Percentiles rank a stretch among this genome's conserved stretches.
Evolutionary conservation across 139 green algal genomes (phyloP).

Genomic region (Chlorella sp.): DNA sequence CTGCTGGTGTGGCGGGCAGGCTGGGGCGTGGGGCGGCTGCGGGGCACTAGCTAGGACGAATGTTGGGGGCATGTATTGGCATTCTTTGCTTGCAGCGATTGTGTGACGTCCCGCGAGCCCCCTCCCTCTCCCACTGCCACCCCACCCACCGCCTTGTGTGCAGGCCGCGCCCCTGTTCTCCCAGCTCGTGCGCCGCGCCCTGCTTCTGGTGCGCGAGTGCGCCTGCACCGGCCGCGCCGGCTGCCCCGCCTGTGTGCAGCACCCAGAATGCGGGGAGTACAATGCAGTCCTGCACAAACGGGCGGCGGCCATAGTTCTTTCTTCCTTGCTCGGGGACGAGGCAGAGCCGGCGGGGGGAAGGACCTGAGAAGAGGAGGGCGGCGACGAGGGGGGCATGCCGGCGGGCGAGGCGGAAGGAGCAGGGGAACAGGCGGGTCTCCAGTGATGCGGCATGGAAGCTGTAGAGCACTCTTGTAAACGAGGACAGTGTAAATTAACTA

Average conservation of each 20-base stretch:
- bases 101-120: background rate
- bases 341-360: background rate
- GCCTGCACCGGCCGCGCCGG: slow-evolving; percentile 68
- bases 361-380: background rate
- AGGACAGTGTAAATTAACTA: no score
- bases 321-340: slow-evolving; percentile 42
- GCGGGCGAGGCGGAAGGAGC: background rate
- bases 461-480: no score
- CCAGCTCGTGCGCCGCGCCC: slow-evolving; percentile 71
- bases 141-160: background rate
- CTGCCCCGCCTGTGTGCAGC: slow-evolving; percentile 92
- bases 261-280: slow-evolving; percentile 86
- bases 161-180: slow-evolving; percentile 75
- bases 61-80: background rate
- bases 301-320: slow-evolving; percentile 44
- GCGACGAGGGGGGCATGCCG: background rate
- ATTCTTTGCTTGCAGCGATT: background rate
- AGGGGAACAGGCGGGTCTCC: background rate
- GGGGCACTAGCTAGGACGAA: background rate
- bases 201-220: slow-evolving; percentile 80
- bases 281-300: slow-evolving; percentile 63
- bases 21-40: background rate
- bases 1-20: no score
- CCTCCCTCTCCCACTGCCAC: background rate
- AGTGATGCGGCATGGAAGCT: no score